Evolutionary conservation across 75 land plant species (phyloP).

Genomic region (Adiantum capillusveneris): DNA sequence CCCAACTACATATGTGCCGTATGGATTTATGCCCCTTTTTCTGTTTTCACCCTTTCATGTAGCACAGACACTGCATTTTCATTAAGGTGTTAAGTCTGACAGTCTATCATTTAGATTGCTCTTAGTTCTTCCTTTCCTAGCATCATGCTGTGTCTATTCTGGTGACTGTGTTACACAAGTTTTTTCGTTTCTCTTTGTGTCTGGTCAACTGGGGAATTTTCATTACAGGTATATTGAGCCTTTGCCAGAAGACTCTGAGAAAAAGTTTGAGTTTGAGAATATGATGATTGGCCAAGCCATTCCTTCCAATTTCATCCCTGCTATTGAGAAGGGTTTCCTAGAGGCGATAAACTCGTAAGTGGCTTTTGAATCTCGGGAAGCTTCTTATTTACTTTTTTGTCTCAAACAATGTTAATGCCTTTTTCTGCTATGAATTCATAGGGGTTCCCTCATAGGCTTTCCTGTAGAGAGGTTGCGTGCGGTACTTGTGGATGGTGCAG

Average conservation of each 20-base stretch:
- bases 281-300: constrained; percentile 85
- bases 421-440: constrained; percentile 19
- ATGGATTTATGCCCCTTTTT: no score
- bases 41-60: no score
- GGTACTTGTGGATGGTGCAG: constrained; percentile 89
- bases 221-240: constrained; percentile 81
- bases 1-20: no score
- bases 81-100: no score
- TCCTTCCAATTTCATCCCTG: constrained; percentile 79
- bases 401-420: neutral
- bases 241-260: constrained; percentile 56
- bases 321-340: constrained; percentile 94
- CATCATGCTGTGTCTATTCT: no score
- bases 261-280: constrained; percentile 94
- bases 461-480: constrained; percentile 86
- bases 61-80: no score
- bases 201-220: no score
- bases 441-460: constrained; percentile 95
- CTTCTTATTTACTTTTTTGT: neutral
- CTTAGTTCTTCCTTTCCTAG: no score
- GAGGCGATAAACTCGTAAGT: constrained; percentile 96
- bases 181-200: no score
- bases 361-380: no score
- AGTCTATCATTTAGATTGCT: no score
- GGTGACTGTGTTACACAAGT: no score